Evolutionary conservation across 2,329 filamentous ascomycete species (phyloP).

Genomic region (Colletotrichum sp.): DNA sequence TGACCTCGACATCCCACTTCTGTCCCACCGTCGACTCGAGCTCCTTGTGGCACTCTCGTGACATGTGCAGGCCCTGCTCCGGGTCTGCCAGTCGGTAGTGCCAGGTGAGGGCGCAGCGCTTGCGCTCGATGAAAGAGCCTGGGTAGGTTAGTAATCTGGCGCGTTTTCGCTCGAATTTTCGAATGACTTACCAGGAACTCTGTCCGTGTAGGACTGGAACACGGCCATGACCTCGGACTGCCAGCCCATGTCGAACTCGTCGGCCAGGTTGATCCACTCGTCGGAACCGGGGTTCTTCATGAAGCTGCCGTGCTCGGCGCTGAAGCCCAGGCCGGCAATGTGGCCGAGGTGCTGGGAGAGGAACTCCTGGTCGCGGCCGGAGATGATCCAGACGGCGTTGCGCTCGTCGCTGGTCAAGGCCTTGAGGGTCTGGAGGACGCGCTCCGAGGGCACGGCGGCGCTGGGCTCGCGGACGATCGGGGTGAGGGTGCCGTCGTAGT

Average conservation of each 20-base stretch:
- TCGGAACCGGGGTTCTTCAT: constrained; percentile 79
- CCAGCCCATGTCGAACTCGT: constrained; percentile 90
- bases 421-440: constrained; percentile 80
- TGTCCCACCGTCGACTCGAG: constrained; percentile 78
- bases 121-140: constrained; percentile 93
- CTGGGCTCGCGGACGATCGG: constrained; percentile 93
- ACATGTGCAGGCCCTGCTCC: constrained; percentile 81
- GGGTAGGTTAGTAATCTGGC: not conserved
- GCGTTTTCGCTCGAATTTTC: not conserved
- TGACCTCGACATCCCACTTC: constrained; percentile 92
- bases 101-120: constrained; percentile 95
- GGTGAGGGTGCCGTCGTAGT: constrained; percentile 96
- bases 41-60: constrained; percentile 80
- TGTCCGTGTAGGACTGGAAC: constrained; percentile 89
- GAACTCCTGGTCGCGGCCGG: constrained; percentile 91
- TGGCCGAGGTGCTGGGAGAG: constrained; percentile 91
- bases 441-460: constrained; percentile 85
- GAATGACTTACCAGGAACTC: constrained; percentile 71
- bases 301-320: constrained; percentile 96
- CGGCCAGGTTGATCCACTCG: constrained; percentile 88
- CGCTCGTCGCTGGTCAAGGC: constrained; percentile 78
- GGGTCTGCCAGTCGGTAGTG: constrained; percentile 93
- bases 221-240: constrained; percentile 82
- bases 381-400: constrained; percentile 98
- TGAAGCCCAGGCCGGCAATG: constrained; percentile 87